Percentiles rank a stretch among this genome's conserved stretches.
phyloP scores from a whole-genome alignment of 1,139 yeast species.

The Scheffersomyces quercinus region DNA sequence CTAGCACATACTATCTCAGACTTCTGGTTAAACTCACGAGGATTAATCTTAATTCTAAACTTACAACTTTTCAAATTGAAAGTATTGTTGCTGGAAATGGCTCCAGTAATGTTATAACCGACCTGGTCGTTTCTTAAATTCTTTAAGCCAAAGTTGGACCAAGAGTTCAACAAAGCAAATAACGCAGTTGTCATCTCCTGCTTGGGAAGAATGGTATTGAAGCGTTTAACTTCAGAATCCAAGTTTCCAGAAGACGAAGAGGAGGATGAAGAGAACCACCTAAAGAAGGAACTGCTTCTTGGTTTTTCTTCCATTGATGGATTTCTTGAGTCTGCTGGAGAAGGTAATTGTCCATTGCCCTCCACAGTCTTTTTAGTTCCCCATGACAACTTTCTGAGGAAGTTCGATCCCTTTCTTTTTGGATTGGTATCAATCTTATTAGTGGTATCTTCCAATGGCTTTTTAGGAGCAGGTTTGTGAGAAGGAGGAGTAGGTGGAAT shows the following conservation, averaged over 20 bases:
- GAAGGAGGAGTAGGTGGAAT: slow-evolving; percentile 22
- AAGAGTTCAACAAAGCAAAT: slow-evolving; percentile 59
- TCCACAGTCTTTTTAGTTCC: slow-evolving; percentile 43
- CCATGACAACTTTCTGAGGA: slow-evolving; percentile 61
- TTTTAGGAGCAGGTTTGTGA: slow-evolving; percentile 15
- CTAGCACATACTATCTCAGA: slow-evolving; percentile 49
- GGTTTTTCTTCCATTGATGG: slow-evolving; percentile 34
- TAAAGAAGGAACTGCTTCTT: slow-evolving; percentile 35
- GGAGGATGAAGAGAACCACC: slow-evolving; percentile 44
- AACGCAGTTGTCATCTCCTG: slow-evolving; percentile 67
- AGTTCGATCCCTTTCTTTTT: slow-evolving; percentile 51
- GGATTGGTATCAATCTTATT: slow-evolving; percentile 25
- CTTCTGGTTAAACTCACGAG: slow-evolving; percentile 39
- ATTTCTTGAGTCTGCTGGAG: slow-evolving; percentile 39
- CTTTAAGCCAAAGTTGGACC: slow-evolving; percentile 72
- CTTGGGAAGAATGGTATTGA: slow-evolving; percentile 47
- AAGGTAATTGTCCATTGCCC: slow-evolving; percentile 29
- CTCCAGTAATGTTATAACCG: slow-evolving; percentile 53
- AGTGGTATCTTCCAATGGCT: slow-evolving; percentile 36
- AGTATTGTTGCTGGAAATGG: slow-evolving; percentile 60
- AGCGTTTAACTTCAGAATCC: slow-evolving; percentile 33
- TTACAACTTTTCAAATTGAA: slow-evolving; percentile 65
- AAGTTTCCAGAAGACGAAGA: slow-evolving; percentile 4
- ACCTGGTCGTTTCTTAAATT: slow-evolving; percentile 50
- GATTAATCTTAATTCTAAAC: slow-evolving; percentile 55